These are phyloP conservation scores for Starmerella cellae DNA, from an alignment of 805 yeast species.

Conservation along the genomic window DNA sequence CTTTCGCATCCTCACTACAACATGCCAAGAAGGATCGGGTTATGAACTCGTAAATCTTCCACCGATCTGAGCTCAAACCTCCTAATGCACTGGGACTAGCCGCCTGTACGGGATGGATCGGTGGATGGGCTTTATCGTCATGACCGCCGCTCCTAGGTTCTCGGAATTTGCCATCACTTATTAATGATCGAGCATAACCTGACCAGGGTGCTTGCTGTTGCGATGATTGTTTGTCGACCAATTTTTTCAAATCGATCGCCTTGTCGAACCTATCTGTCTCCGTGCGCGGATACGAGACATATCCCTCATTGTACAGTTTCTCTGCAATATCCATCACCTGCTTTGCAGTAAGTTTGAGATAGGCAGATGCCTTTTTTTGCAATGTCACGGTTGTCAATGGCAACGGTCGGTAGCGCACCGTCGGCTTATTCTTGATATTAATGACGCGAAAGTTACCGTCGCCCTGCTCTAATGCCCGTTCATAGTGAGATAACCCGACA, in stretches of 20 bases:
- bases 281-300: conserved; percentile 89
- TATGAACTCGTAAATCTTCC: conserved; percentile 72
- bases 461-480: conserved; percentile 41
- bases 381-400: conserved; percentile 91
- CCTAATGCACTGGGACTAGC: conserved; percentile 18
- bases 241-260: conserved; percentile 51
- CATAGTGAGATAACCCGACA: conserved; percentile 50
- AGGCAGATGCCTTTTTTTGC: conserved; percentile 71
- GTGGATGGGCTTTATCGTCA: conserved; percentile 96
- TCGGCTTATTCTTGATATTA: conserved; percentile 44
- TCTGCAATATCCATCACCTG: conserved; percentile 67
- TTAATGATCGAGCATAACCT: conserved; percentile 39
- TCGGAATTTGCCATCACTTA: conserved; percentile 35
- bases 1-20: conserved; percentile 83
- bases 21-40: conserved; percentile 80
- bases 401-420: conserved; percentile 66
- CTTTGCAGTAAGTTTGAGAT: conserved; percentile 67
- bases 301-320: conserved; percentile 70
- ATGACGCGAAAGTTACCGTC: conserved; percentile 39
- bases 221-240: conserved; percentile 46
- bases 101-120: conserved; percentile 70
- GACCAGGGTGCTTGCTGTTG: conserved; percentile 45
- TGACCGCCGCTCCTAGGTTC: conserved; percentile 68
- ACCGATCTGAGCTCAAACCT: conserved; percentile 31
- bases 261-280: conserved; percentile 83